Base-by-base conservation (phyloP, 1,284 basidiomycete species). In the Heterobasidion parviporum region DNA sequence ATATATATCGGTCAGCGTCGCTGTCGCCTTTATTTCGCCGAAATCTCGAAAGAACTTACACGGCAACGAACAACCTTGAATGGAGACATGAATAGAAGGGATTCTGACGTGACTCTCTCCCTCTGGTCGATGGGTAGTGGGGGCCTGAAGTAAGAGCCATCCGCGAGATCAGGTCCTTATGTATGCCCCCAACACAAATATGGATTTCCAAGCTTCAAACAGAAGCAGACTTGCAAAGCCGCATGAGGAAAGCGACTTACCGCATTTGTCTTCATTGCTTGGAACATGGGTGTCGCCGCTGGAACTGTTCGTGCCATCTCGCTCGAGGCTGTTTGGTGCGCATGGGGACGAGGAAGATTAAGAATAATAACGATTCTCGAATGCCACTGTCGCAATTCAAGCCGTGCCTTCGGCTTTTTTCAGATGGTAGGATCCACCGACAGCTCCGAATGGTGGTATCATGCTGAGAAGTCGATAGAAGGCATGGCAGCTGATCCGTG, bases 21-120 rank as follows among this genome's bases (percentile, higher is more conserved):
- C 38, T 50, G 15, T 8, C 18, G 36, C 34, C 8, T 12, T 36
- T 7, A 49, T n/a, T 9, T 51, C 16, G 36, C 3, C 14, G 34
- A 5, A 18, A 51, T n/a, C 33, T 18, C 10, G 10, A 8, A 51
- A 9, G n/a, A 14, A 7, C 75, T 36, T 65, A 78, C 78, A 18
- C 79, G 76, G 65, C 78, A 80, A 44, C 70, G 72, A 58, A 73
- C 67, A 44, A 70, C 75, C 62, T 79, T 80, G 64, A 68, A 73
- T 48, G 68, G 50, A 32, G 68, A 68, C 56, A 56, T 56, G 26
- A 45, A 18, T 18, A 38, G 47, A 50, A 56, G 38, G 20, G 46
- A 47, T 46, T 47, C 44, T 35, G 62, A 63, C 57, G 65, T 33
- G 33, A 43, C 43, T 38, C 4, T 8, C 8, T 51, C 7, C 50